These are phyloP conservation scores for Eutreptiella sp. DNA, from an alignment of 208 protist genomes.

Conservation along the genomic window DNA sequence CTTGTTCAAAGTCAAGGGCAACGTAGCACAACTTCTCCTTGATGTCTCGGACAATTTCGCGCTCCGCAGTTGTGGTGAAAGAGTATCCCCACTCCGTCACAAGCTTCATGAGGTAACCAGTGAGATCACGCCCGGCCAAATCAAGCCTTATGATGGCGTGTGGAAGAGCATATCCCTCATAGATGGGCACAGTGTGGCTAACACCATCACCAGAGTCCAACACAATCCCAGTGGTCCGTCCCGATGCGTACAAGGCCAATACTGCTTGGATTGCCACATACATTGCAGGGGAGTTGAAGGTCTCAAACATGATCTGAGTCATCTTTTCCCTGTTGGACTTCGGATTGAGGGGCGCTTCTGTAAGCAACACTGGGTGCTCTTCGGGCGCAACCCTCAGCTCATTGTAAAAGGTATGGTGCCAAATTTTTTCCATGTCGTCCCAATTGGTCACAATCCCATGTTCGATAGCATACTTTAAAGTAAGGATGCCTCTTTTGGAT, in stretches of 20 bases:
- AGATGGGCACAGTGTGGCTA: constrained; percentile 83
- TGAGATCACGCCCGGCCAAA: constrained; percentile 86
- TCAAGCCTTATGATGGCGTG: constrained; percentile 75
- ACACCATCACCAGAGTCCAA: constrained; percentile 86
- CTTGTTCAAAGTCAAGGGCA: constrained; percentile 88
- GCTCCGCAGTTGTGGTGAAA: constrained; percentile 90
- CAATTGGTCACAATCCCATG: constrained; percentile 95
- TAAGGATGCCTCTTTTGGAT: constrained; percentile 82
- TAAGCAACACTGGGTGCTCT: constrained; percentile 90
- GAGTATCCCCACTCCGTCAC: constrained; percentile 87
- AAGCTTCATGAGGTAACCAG: constrained; percentile 87
- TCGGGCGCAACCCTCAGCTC: constrained; percentile 93
- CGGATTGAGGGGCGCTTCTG: constrained; percentile 80
- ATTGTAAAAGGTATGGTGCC: constrained; percentile 98
- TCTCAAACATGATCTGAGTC: constrained; percentile 91
- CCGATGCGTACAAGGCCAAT: constrained; percentile 85
- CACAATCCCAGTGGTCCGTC: constrained; percentile 81
- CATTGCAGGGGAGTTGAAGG: constrained; percentile 73
- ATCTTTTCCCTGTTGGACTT: constrained; percentile 87
- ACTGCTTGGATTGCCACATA: constrained; percentile 92
- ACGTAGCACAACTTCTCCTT: constrained; percentile 89
- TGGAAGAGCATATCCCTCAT: constrained; percentile 79
- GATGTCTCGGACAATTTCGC: constrained; percentile 91
- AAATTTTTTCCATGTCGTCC: constrained; percentile 97
- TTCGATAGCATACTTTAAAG: constrained; percentile 87